phyloP scores from a whole-genome alignment of 352 stramenopile genomes.

The Pythium sukuiense region DNA sequence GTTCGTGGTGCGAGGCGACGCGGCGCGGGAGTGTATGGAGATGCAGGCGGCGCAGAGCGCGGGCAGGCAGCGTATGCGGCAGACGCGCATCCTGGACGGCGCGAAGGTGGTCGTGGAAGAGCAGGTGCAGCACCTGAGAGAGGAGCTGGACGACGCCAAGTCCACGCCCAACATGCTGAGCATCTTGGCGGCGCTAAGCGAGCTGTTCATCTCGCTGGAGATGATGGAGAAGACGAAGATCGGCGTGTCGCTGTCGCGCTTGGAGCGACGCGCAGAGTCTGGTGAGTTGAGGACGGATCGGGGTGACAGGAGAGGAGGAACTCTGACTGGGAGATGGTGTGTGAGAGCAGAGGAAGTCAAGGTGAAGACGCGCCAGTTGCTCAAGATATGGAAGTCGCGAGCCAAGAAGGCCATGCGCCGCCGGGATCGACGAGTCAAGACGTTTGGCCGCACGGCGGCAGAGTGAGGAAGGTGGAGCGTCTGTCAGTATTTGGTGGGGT shows the following conservation, averaged over 20 bases:
- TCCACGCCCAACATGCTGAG: constrained; percentile 45
- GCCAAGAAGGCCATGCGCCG: constrained; percentile 71
- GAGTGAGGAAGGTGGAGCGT: constrained; percentile 34
- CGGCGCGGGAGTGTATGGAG: constrained; percentile 28
- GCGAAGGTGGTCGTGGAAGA: constrained; percentile 74
- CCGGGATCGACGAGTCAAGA: constrained; percentile 55
- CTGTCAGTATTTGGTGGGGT: too few species aligned
- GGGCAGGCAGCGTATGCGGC: constrained; percentile 39
- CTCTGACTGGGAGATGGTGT: not conserved
- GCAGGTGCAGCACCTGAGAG: constrained; percentile 55
- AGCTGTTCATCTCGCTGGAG: constrained; percentile 76
- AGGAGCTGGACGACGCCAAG: constrained; percentile 64
- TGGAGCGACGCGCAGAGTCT: constrained; percentile 39
- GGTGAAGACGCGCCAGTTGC: constrained; percentile 36
- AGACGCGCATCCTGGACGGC: constrained; percentile 69
- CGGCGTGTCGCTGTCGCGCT: constrained; percentile 37
- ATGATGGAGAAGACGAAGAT: constrained; percentile 78
- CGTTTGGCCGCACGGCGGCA: constrained; percentile 66
- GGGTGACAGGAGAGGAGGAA: not conserved
- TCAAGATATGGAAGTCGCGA: constrained; percentile 62
- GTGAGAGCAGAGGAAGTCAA: constrained; percentile 36
- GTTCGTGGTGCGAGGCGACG: constrained; percentile 60
- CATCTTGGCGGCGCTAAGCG: constrained; percentile 54
- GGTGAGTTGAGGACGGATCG: constrained; percentile 15
- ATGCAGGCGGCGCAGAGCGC: constrained; percentile 19